A percentile compares a stretch with the other conserved stretches of the same genome.
phyloP scores from a whole-genome alignment of 2,329 filamentous ascomycete genomes.

The Helotiales sp. region DNA sequence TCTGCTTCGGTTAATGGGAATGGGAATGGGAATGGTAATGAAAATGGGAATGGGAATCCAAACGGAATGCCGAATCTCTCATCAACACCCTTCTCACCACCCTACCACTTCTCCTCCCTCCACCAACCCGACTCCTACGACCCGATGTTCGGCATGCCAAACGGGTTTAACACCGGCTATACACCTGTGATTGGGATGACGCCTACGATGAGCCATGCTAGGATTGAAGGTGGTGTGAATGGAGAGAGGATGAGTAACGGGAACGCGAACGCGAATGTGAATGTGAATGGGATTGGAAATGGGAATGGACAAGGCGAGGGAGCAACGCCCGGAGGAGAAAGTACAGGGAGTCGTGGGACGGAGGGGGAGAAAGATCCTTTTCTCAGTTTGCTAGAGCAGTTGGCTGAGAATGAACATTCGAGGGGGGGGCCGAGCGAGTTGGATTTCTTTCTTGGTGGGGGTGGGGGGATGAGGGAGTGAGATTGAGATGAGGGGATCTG shows the following conservation, averaged over 20 bases:
- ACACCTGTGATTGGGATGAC: not conserved
- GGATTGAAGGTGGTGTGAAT: constrained; percentile 40
- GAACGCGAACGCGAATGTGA: constrained; percentile 31
- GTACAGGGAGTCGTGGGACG: constrained; percentile 49
- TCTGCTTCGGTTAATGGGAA: too few relatives aligned
- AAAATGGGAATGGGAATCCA: too few relatives aligned
- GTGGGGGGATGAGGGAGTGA: not conserved
- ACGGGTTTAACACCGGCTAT: constrained; percentile 43
- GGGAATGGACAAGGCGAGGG: constrained; percentile 39
- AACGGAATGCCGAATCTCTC: constrained; percentile 20
- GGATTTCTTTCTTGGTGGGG: constrained; percentile 67
- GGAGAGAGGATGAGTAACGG: not conserved
- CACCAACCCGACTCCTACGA: constrained; percentile 45
- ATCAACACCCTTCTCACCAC: constrained; percentile 36
- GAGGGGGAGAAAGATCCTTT: constrained; percentile 75
- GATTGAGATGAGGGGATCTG: not conserved
- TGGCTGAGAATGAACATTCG: constrained; percentile 76
- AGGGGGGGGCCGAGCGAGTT: constrained; percentile 71
- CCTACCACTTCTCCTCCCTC: constrained; percentile 29
- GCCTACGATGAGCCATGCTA: constrained; percentile 23
- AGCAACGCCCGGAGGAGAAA: constrained; percentile 46
- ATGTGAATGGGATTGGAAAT: constrained; percentile 52
- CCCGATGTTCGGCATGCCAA: constrained; percentile 58
- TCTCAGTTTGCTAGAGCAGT: constrained; percentile 73
- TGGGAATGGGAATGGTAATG: too few relatives aligned